phyloP scores from a whole-genome alignment of 176 grass and related monocot species.

The Cenchrus americanus region DNA sequence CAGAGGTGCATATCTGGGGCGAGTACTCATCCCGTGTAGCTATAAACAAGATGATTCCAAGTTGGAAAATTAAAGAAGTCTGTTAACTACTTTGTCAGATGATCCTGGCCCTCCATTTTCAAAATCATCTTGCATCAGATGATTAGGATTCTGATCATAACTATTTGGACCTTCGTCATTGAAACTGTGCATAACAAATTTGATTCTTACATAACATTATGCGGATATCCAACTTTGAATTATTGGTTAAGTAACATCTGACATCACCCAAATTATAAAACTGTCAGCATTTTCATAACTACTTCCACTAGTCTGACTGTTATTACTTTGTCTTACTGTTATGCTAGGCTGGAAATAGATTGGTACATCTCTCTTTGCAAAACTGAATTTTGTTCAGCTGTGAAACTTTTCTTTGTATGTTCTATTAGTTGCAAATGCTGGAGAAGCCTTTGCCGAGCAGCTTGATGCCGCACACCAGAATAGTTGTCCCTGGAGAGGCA shows the following conservation, averaged over 20 bases:
- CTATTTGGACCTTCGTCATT: background rate
- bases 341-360: conserved; percentile 44
- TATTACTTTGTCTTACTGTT: conserved; percentile 33
- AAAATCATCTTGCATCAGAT: background rate
- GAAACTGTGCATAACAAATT: background rate
- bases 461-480: conserved; percentile 74
- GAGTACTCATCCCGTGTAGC: background rate
- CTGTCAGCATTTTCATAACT: background rate
- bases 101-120: conserved; percentile 9
- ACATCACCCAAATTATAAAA: background rate
- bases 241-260: conserved; percentile 24
- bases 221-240: conserved; percentile 21
- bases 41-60: conserved; percentile 2
- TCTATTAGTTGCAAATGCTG: conserved; percentile 68
- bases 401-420: conserved; percentile 58
- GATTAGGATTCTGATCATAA: background rate
- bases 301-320: conserved; percentile 23
- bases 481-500: conserved; percentile 57
- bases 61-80: background rate
- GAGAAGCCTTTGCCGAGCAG: conserved; percentile 75
- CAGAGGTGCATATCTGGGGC: background rate
- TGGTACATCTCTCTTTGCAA: conserved; percentile 36
- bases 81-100: background rate
- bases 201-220: background rate
- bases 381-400: conserved; percentile 43